Conservation (phyloP, 495 filamentous ascomycete species). For the Aspergillus hancockii region DNA sequence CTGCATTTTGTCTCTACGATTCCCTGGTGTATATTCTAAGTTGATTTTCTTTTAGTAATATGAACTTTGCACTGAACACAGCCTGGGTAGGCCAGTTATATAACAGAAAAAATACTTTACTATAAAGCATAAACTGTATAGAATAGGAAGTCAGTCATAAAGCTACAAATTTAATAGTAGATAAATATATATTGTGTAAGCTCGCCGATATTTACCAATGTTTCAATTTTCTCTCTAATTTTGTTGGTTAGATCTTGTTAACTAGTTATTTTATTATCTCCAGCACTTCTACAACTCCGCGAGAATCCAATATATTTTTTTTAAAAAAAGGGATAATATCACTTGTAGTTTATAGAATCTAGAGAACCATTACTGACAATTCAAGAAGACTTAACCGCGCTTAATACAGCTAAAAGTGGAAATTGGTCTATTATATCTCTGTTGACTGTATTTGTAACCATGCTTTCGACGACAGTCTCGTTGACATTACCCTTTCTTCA, state of each 20-base stretch:
- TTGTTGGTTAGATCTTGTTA: conserved; percentile 31
- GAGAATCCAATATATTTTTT: conserved; percentile 24
- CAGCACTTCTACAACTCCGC: conserved; percentile 35
- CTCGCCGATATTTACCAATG: conserved; percentile 13
- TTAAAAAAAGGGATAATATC: conserved; percentile 21
- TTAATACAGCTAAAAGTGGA: conserved; percentile 24
- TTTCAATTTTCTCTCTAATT: conserved; percentile 15
- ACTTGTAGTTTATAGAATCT: conserved; percentile 28
- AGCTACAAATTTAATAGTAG: conserved; percentile 3
- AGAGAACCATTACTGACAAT: background rate
- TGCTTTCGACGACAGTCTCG: background rate
- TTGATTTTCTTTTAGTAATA: background rate
- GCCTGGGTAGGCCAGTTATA: background rate
- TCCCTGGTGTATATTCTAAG: background rate
- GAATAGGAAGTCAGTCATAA: background rate
- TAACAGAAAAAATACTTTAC: background rate
- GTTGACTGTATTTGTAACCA: conserved; percentile 6
- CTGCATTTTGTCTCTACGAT: background rate
- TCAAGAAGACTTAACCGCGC: conserved; percentile 3
- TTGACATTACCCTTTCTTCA: conserved; percentile 4
- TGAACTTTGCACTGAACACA: background rate
- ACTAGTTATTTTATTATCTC: conserved; percentile 38
- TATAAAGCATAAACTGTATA: background rate
- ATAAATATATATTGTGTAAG: conserved; percentile 10
- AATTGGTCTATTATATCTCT: conserved; percentile 17